Evolutionary conservation across 75 land plant species (phyloP).

Genomic region (Cryptomeria japonica): DNA sequence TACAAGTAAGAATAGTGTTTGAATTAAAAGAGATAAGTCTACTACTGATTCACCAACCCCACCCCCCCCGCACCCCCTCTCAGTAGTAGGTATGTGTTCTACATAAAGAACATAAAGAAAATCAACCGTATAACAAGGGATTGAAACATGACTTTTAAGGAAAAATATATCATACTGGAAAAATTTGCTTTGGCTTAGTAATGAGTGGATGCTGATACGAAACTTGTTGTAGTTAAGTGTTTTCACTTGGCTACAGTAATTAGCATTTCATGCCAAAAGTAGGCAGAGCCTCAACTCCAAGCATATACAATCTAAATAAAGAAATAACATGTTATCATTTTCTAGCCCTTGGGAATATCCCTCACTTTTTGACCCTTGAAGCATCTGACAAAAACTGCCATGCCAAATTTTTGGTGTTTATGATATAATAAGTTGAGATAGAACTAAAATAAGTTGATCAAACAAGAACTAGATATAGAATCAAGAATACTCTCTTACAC

Average conservation of each 20-base stretch:
- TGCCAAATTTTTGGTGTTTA: neutral
- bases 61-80: no score
- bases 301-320: neutral
- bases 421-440: neutral
- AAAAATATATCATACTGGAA: neutral
- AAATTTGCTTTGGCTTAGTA: neutral
- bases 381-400: neutral
- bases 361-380: neutral
- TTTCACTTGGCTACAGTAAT: neutral
- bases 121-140: neutral
- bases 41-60: no score
- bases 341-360: neutral
- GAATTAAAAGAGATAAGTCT: no score
- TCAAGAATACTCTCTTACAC: slow-evolving; percentile 1
- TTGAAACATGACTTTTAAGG: neutral
- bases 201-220: neutral
- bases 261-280: neutral
- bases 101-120: neutral
- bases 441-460: neutral
- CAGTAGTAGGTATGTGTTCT: no score
- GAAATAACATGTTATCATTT: neutral
- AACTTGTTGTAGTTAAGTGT: neutral
- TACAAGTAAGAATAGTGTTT: no score
- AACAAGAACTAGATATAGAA: neutral
- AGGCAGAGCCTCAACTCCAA: neutral